Base-by-base conservation (phyloP, 2,329 filamentous ascomycete species). In the Helotiales sp. region DNA sequence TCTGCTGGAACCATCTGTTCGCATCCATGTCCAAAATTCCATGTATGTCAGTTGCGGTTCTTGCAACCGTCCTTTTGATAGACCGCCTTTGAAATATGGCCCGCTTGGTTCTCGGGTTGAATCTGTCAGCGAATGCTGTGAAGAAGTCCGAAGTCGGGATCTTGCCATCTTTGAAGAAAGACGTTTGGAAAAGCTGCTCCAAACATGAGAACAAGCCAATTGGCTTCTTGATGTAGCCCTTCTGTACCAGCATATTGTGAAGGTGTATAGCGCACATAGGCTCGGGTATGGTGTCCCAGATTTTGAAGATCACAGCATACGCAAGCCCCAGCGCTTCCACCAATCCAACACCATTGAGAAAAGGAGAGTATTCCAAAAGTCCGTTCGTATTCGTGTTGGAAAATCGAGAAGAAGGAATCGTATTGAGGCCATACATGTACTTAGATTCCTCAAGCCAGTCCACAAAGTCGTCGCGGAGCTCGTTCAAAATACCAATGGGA, bases 311-410 rank as follows among this genome's bases (percentile, higher is more conserved):
- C 8, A 67, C 49, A 2, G 62, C 59, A 57, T 77, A 79, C 0
- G 70, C 61, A 17, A 77, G 51, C 30, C 78, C 73, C 0, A 82
- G 70, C 1, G 67, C 75, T 60, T 81, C 78, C 48, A 71, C 66
- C 6, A 81, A 68, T 0, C 77, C 76, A 10, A 73, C 72, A 15
- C 77, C 79, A 34, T 78, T 81, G 2, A 80, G 70, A 34, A 75
- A 80, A 0, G 79, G 79, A 2, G 76, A 81, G 54, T 77, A 79
- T 17, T 77, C 73, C 73, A 75, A 81, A 0, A 81, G 67, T 0
- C 77, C 77, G 48, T 81, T 79, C 0, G 71, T 5, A 57, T 76
- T 72, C 1, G 70, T 71, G 13, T 67, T 64, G 0, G 72, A 66
- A 60, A 81, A 80, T 0, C 74, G 74, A 2, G 77, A 79, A 2